Base-by-base conservation (phyloP, 2,329 filamentous ascomycete species). In the Metarhizium robertsii region DNA sequence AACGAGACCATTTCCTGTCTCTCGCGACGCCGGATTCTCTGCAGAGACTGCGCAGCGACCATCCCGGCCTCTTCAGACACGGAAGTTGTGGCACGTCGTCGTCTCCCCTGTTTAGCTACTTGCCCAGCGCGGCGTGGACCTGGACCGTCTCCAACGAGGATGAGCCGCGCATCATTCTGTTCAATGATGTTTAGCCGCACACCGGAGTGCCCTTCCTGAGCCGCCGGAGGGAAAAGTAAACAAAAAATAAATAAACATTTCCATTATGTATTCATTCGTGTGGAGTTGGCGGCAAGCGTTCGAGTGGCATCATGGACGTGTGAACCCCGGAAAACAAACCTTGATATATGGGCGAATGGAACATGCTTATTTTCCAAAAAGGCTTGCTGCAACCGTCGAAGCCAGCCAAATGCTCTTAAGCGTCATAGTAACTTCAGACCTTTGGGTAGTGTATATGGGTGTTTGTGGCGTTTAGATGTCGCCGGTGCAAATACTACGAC, bases 11-110 rank as follows among this genome's bases (percentile, higher is more conserved):
- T 62, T 83, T 85, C 64, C 68, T 85, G 54, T 77, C 76, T 10
- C 76, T 83, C 59, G 80, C 79, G 3, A 83, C 79, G 0, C 74
- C 76, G 4, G 75, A 81, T 54, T 77, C 79, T 56, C 75, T 84
- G 58, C 76, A 78, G 61, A 75, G 73, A 53, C 62, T 66, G 43
- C 66, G 61, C n/a, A 59, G 58, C n/a, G 61, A 64, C 43, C 62
- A 72, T 53, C 60, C 65, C 2, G 55, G 60, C 13, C 56, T 71
- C 8, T 72, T 76, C 48, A 66, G 69, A 47, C 67, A 68, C 1
- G 73, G 73, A 6, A 69, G 68, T 4, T 73, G 75, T 46, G 65
- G 64, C 25, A 63, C 63, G 49, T 64, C 63, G 49, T 59, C 63
- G 47, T 60, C 68, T 32, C 61, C 70, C 30, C 55, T 69, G n/a